phyloP scores from a whole-genome alignment of 768 basidiomycete genomes.

The Vishniacozyma victoriae region DNA sequence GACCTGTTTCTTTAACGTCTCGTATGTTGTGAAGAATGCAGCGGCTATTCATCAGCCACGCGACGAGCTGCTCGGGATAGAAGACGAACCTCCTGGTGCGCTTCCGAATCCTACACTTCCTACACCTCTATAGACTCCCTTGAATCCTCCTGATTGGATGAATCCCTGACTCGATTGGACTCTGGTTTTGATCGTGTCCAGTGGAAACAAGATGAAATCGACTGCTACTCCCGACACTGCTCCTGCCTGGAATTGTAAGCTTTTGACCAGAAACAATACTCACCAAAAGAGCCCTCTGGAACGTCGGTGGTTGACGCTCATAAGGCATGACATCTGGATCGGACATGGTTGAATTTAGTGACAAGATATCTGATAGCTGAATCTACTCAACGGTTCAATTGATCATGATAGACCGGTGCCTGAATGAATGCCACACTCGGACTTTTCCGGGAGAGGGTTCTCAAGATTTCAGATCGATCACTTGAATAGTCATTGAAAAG shows the following conservation, averaged over 20 bases:
- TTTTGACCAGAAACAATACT: background rate
- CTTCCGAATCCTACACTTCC: conserved; percentile 92
- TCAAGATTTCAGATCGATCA: too few relatives aligned
- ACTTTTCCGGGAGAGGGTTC: background rate
- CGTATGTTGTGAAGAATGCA: conserved; percentile 90
- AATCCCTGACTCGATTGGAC: conserved; percentile 87
- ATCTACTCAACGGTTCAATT: too few relatives aligned
- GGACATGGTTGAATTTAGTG: conserved; percentile 4
- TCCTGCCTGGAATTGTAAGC: conserved; percentile 57
- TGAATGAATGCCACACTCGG: background rate
- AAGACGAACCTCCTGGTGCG: conserved; percentile 76
- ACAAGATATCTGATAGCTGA: background rate
- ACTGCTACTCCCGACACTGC: conserved; percentile 88
- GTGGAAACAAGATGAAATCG: conserved; percentile 91
- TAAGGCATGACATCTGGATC: conserved; percentile 6
- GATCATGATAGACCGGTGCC: background rate
- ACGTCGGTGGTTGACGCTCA: conserved; percentile 20
- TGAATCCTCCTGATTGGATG: conserved; percentile 74
- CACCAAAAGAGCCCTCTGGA: conserved; percentile 27
- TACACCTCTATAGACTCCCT: conserved; percentile 84
- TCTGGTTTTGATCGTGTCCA: conserved; percentile 95
- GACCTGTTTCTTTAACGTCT: conserved; percentile 70
- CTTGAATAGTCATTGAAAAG: too few relatives aligned
- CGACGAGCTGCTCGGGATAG: conserved; percentile 1
- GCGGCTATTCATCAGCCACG: conserved; percentile 58